Evolutionary conservation across 805 yeast genomes (phyloP), one percentile per base, ranked within the genome.

Genomic region (Pichia paraexigua): DNA sequence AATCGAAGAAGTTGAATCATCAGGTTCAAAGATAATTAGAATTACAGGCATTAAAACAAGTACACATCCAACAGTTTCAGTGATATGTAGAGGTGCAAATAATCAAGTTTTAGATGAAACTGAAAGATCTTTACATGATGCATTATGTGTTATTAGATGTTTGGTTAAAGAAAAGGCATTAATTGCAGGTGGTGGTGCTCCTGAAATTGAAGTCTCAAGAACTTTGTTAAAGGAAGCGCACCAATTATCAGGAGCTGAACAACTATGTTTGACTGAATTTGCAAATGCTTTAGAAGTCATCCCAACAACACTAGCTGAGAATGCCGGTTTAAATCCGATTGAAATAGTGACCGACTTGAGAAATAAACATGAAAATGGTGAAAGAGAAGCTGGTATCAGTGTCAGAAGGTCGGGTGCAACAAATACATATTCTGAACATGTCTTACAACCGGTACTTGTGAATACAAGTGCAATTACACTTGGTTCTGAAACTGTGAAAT

Each of bases 171-270:
- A 87, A 66, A 85, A 79, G 63, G 96, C 91, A 1, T 73, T 87
- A 64, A 90, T 94, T 71, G 97, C 98, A 15, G 99, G 99, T 61
- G 99, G 99, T 57, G 99, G 98, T 62, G 98, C 99, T 7, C 96
- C 98, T 45, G 97, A 90, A 71, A 82, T 90, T 58, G 97, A 91
- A 73, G 83, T 88, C 9, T 81, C 96, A 12, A 80, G 92, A 56
- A 78, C 79, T 15, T 71, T 90, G 58, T 72, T 78, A 59, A 82
- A 80, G 59, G 95, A 89, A 67, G 77, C 95, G 30, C 76, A 82
- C 57, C 72, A 79, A 49, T 74, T 85, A 58, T 78, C 87, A 20
- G 97, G 97, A 47, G 87, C 88, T 12, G 95, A 90, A 68, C 91
- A 92, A 51, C 80, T 88, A 57, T 91, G 95, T 60, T 91, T 87